Evolutionary conservation across 257 asterid genomes (phyloP), one percentile per base, ranked within the genome.

Genomic region (Coffea canephora): DNA sequence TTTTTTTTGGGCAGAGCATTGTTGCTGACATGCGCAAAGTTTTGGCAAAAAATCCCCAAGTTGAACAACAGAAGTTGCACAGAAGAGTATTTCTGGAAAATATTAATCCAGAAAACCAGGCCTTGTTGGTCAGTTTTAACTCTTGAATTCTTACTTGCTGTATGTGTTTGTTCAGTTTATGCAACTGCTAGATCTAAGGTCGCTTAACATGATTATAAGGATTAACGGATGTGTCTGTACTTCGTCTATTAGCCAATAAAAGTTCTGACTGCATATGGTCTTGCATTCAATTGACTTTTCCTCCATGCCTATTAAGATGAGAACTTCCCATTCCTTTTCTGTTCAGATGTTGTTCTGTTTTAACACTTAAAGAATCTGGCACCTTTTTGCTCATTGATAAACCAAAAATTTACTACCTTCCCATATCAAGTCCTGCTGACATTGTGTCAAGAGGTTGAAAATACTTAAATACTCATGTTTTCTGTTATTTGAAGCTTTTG

Each of bases 21-120:
- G 85, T 84, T 54, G 87, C 87, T 69, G 87, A 84, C 45, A 84
- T 84, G 87, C 87, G 87, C 67, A 84, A 84, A 79, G 87, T 84
- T 69, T 71, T 84, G 78, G 82, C 85, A 2, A 84, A 84, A 71
- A 84, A 78, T 78, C 85, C 87, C 70, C 87, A 81, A 74, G 55
- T 84, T 13, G 87, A 84, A 83, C 87, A 84, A 76, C 87, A 84
- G 80, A 81, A 77, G 27, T 69, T 84, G 81, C 87, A 84, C 62
- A 81, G 87, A 70, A 82, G 87, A 46, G 77, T 84, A 50, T 84
- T 84, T 81, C 79, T 84, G 48, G 87, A 84, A 65, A 68, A 69
- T 73, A 68, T 84, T 14, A 78, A 84, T 61, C 54, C 83, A 4
- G 85, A 84, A 67, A 78, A 79, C 68, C 87, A 84, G 81, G 85